Evolutionary conservation across 1,139 yeast species (phyloP), one percentile per base, ranked within the genome.

Genomic region (Taiozyma sp.): DNA sequence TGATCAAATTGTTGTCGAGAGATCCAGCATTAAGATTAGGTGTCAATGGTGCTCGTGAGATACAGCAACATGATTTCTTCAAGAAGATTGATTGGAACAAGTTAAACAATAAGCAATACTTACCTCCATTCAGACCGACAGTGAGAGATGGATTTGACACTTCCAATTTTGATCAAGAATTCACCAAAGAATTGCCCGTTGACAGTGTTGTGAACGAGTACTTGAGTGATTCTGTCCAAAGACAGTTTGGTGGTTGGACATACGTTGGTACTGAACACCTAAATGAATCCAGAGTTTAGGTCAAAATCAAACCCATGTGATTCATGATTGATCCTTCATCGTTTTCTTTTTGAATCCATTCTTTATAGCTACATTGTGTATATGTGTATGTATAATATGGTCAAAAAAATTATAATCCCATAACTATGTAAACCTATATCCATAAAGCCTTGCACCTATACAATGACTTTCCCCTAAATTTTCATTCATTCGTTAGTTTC

Each of bases 211-310:
- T 92, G 28, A 96, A 92, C 66, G 96, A 91, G 65, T 88, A 80
- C 60, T 79, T 83, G 70, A 88, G 90, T 67, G 96, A 88, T 63
- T 83, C 92, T 59, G 96, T 93, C 24, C 99, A 93, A 69, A 85
- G 87, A 66, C 98, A 93, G 70, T 93, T 93, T 75, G 98, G 97
- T 47, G 98, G 99, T 5, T 93, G 99, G 99, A 92, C 97, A 2
- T 92, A 91, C 68, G 90, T 89, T 51, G 97, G 93, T 7, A 69
- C 68, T 13, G 75, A 72, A 54, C 75, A 71, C 53, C 53, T 72
- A 30, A 73, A 62, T 39, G 62, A 55, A 34, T 48, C 47, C 23
- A 45, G 48, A 42, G 30, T 28, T 44, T 42, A 44, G 19, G 12
- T 30, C 13, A n/a, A 30, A 30, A 5, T 30, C 16, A 13, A 14